phyloP scores from a whole-genome alignment of 768 basidiomycete species.

The Tricholoma terreum region DNA sequence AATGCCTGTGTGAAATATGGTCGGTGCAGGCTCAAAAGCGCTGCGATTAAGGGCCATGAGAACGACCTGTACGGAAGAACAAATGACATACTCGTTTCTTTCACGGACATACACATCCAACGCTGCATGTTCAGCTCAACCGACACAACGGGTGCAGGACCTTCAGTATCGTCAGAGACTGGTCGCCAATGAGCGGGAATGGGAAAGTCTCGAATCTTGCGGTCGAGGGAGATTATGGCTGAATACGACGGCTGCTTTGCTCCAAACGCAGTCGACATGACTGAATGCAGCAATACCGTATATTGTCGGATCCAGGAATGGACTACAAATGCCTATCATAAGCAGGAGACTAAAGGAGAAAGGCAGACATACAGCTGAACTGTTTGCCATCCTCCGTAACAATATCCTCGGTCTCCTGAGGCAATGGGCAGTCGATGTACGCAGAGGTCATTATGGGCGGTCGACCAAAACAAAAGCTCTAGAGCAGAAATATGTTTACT shows the following conservation, averaged over 20 bases:
- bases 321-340: conserved; percentile 32
- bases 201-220: conserved; percentile 56
- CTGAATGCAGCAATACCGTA: conserved; percentile 46
- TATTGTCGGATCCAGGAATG: conserved; percentile 56
- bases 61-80: background rate
- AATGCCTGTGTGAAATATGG: conserved; percentile 67
- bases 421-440: conserved; percentile 57
- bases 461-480: conserved; percentile 64
- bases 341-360: background rate
- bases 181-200: conserved; percentile 48
- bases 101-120: conserved; percentile 40
- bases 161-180: conserved; percentile 19
- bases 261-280: conserved; percentile 51
- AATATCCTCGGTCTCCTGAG: conserved; percentile 37
- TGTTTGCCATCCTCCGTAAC: conserved; percentile 33
- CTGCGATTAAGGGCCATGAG: conserved; percentile 25
- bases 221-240: conserved; percentile 55
- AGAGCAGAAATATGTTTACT: background rate
- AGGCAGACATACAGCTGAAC: conserved; percentile 38
- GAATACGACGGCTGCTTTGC: conserved; percentile 50
- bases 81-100: conserved; percentile 45
- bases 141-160: conserved; percentile 9
- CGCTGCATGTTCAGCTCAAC: conserved; percentile 36
- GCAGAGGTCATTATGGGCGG: conserved; percentile 52
- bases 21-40: conserved; percentile 62